Percentiles rank a stretch among this genome's conserved stretches.
Evolutionary conservation across 805 yeast species (phyloP).

Genomic region (Priceomyces carsonii): DNA sequence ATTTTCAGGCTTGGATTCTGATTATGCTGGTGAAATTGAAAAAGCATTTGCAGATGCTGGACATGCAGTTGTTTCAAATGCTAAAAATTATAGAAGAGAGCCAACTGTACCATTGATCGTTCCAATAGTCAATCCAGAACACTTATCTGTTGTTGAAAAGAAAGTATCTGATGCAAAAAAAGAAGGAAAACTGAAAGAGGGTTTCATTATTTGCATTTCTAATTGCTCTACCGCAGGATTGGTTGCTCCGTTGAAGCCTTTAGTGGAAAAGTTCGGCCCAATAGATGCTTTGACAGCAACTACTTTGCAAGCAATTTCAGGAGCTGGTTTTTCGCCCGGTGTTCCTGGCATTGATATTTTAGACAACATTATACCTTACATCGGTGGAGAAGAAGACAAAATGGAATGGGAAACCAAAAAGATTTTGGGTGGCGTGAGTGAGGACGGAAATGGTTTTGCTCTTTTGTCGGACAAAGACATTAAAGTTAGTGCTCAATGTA

Average conservation of each 20-base stretch:
- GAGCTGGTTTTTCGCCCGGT: constrained; percentile 98
- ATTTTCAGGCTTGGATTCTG: constrained; percentile 92
- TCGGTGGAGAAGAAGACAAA: constrained; percentile 96
- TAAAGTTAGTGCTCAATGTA: constrained; percentile 93
- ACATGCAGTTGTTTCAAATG: constrained; percentile 85
- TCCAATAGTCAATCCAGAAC: constrained; percentile 93
- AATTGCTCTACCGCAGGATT: constrained; percentile 98
- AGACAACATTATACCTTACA: constrained; percentile 93
- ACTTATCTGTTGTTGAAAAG: constrained; percentile 69
- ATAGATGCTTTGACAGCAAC: constrained; percentile 83
- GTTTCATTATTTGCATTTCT: constrained; percentile 91
- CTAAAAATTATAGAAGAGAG: constrained; percentile 91
- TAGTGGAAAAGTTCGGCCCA: constrained; percentile 88
- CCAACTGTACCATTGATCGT: constrained; percentile 88
- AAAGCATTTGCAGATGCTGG: constrained; percentile 81
- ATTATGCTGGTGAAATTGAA: constrained; percentile 91
- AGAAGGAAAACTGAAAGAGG: constrained; percentile 60
- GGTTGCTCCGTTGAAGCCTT: constrained; percentile 95
- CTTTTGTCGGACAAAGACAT: constrained; percentile 67
- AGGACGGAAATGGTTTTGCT: constrained; percentile 53
- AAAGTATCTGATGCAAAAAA: constrained; percentile 56
- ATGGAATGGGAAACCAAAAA: constrained; percentile 98
- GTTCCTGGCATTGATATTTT: constrained; percentile 92
- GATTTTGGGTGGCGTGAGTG: constrained; percentile 71
- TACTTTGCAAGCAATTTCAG: constrained; percentile 95